These are phyloP conservation scores for Syzygium jambos DNA, from an alignment of 345 rosid species.

Conservation along the genomic window DNA sequence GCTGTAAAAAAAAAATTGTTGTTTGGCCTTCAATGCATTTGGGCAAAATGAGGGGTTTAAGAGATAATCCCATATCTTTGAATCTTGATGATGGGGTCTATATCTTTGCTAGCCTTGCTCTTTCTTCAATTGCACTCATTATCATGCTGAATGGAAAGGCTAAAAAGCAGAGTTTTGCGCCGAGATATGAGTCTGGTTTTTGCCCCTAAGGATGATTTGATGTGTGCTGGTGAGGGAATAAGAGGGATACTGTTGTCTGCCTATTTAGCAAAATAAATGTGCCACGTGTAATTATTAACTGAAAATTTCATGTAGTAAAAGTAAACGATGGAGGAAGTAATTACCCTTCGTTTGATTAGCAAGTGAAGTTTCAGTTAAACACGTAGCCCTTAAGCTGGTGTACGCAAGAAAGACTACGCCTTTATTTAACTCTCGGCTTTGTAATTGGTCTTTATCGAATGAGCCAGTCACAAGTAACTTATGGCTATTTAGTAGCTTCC, in stretches of 20 bases:
- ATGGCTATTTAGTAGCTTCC: background rate
- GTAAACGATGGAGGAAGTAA: background rate
- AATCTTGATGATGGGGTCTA: background rate
- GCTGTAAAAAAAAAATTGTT: background rate
- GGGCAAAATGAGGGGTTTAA: background rate
- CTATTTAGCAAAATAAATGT: background rate
- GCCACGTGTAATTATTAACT: background rate
- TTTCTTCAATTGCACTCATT: background rate
- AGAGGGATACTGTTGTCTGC: background rate
- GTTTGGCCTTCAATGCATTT: background rate
- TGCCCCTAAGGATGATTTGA: background rate
- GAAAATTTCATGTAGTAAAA: background rate
- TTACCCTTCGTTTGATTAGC: background rate
- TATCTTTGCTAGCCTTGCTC: background rate
- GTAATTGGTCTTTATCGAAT: background rate
- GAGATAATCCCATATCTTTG: background rate
- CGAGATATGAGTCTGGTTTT: background rate
- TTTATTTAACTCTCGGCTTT: background rate
- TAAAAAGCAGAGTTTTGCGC: background rate
- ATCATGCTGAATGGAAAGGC: background rate
- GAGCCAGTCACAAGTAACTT: background rate
- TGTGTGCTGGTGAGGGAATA: background rate
- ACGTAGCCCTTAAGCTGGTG: background rate
- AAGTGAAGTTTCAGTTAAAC: background rate
- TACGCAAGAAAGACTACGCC: background rate